Evolutionary conservation across 2,329 filamentous ascomycete species (phyloP).

Genomic region (Paecilomyces formosus): DNA sequence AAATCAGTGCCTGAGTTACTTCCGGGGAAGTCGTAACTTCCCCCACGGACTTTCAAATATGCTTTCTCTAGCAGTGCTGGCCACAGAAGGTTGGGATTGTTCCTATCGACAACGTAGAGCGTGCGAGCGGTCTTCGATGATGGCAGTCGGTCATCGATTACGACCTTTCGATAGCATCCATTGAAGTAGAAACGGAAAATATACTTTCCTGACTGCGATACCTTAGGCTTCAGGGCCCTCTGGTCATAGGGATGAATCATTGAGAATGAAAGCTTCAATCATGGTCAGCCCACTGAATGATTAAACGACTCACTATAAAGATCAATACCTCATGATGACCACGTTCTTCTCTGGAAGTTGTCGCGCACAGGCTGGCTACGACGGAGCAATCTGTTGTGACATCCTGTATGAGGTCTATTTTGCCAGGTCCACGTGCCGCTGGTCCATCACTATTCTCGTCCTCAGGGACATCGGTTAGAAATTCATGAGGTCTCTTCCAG

Average conservation of each 20-base stretch:
- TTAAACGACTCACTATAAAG: neutral
- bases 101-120: conserved; percentile 80
- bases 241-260: conserved; percentile 70
- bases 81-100: conserved; percentile 77
- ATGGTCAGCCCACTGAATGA: neutral
- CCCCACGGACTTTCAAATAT: conserved; percentile 88
- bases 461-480: conserved; percentile 40
- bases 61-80: conserved; percentile 92
- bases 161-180: conserved; percentile 77
- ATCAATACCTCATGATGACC: conserved; percentile 57
- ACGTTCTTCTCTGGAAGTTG: conserved; percentile 60
- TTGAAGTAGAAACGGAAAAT: conserved; percentile 93
- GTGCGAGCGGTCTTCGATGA: conserved; percentile 64
- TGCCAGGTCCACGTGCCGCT: conserved; percentile 50
- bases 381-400: conserved; percentile 95
- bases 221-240: conserved; percentile 46
- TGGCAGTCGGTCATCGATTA: conserved; percentile 83
- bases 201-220: conserved; percentile 81
- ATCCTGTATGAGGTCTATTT: conserved; percentile 86
- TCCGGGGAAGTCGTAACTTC: conserved; percentile 85
- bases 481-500: conserved; percentile 71
- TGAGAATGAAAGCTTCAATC: conserved; percentile 57
- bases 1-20: conserved; percentile 96
- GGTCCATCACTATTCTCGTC: conserved; percentile 20
- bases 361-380: conserved; percentile 86